Conservation (phyloP, 2,329 filamentous ascomycete species). For the Fusarium sp. region DNA sequence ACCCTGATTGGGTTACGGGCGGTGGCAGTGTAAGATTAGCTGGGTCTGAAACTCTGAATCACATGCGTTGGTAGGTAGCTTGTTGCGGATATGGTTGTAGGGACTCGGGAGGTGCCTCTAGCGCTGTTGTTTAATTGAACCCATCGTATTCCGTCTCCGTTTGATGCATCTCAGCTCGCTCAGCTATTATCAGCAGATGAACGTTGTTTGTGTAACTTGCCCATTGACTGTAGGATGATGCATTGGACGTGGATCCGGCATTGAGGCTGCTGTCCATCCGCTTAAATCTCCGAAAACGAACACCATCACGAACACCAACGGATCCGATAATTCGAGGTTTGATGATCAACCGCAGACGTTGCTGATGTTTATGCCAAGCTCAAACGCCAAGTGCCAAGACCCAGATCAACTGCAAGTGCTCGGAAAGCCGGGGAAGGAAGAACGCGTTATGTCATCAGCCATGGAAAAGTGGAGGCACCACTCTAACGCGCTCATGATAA, state of each 20-base stretch:
- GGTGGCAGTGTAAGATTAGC: conserved; percentile 30
- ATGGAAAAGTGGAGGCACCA: background rate
- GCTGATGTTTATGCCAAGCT: conserved; percentile 13
- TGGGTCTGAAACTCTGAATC: conserved; percentile 11
- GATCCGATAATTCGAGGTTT: background rate
- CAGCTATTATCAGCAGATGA: too few species aligned
- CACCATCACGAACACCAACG: background rate
- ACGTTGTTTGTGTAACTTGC: background rate
- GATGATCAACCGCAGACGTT: background rate
- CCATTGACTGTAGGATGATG: background rate
- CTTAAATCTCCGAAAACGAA: background rate
- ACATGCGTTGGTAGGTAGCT: conserved; percentile 12
- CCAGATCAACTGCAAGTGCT: conserved; percentile 27
- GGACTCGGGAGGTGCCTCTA: background rate
- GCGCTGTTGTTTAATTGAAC: conserved; percentile 27
- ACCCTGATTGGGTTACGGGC: conserved; percentile 6
- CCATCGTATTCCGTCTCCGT: background rate
- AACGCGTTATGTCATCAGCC: conserved; percentile 10
- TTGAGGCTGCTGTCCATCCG: background rate
- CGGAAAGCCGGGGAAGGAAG: background rate
- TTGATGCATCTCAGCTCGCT: too few species aligned
- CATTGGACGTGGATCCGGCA: background rate
- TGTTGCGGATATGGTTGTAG: background rate
- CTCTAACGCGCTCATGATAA: conserved; percentile 1
- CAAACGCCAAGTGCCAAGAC: conserved; percentile 17